Percentiles rank a stretch among this genome's conserved stretches.
phyloP scores from a whole-genome alignment of 2,329 filamentous ascomycete species.

The Hypoxylon sp. region DNA sequence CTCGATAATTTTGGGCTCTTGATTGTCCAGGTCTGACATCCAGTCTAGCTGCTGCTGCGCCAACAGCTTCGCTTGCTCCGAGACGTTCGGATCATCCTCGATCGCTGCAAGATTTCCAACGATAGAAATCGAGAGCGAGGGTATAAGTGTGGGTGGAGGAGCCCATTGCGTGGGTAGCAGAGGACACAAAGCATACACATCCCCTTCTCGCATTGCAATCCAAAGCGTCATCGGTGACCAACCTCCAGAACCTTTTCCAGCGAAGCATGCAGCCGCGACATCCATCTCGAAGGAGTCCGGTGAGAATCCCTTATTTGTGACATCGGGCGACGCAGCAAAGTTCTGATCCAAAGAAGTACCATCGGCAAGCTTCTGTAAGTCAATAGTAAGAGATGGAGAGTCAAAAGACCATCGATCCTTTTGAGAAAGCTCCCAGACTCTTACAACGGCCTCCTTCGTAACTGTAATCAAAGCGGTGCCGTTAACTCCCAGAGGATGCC shows the following conservation, averaged over 20 bases:
- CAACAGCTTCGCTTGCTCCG: slow-evolving; percentile 62
- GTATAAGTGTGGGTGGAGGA: slow-evolving; percentile 76
- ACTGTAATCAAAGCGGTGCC: slow-evolving; percentile 86
- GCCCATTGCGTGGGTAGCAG: slow-evolving; percentile 89
- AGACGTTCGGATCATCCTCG: slow-evolving; percentile 65
- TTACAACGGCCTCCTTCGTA: slow-evolving; percentile 85
- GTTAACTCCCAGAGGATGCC: slow-evolving; percentile 90
- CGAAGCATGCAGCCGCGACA: slow-evolving; percentile 87
- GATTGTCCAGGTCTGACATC: slow-evolving; percentile 72
- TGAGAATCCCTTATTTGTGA: slow-evolving; percentile 83
- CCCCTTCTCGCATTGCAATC: slow-evolving; percentile 93
- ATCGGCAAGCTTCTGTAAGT: slow-evolving; percentile 88
- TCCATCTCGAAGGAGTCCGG: slow-evolving; percentile 94
- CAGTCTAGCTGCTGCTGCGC: slow-evolving; percentile 72
- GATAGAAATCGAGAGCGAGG: slow-evolving; percentile 83
- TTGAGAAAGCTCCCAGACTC: slow-evolving; percentile 89
- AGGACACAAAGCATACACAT: slow-evolving; percentile 92
- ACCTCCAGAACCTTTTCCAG: slow-evolving; percentile 71
- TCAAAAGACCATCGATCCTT: slow-evolving; percentile 89
- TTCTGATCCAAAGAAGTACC: slow-evolving; percentile 84
- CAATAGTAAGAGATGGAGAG: slow-evolving; percentile 81
- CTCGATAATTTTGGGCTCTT: slow-evolving; percentile 67
- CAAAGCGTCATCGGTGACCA: slow-evolving; percentile 98
- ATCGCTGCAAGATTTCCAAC: slow-evolving; percentile 74
- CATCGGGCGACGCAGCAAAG: slow-evolving; percentile 77